phyloP scores from a whole-genome alignment of 768 basidiomycete species.

The Guyanaporus albipodus region DNA sequence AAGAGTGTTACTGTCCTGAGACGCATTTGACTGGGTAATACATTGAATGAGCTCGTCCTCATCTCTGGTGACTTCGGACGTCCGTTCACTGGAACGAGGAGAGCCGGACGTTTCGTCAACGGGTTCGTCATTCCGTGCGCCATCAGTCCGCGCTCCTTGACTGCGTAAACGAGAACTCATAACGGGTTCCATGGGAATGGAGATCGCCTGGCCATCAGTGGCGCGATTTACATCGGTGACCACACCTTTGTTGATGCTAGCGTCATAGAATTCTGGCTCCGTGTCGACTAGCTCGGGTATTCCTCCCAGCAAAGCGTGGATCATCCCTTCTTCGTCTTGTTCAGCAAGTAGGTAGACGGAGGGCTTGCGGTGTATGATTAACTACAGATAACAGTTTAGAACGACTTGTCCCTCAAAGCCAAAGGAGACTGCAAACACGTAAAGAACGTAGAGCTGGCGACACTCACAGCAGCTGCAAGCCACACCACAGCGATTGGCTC shows the following conservation, averaged over 20 bases:
- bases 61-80: background rate
- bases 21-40: background rate
- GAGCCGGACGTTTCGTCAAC: background rate
- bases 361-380: conserved; percentile 68
- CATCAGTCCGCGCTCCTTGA: background rate
- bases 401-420: background rate
- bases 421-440: background rate
- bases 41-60: background rate
- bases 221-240: background rate
- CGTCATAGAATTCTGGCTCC: conserved; percentile 1
- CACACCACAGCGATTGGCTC: conserved; percentile 82
- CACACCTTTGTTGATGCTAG: background rate
- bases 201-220: background rate
- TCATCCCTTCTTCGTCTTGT: conserved; percentile 78
- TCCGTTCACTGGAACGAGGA: background rate
- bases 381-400: conserved; percentile 39
- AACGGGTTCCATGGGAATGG: background rate
- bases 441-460: background rate
- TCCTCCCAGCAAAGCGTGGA: conserved; percentile 69
- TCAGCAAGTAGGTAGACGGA: conserved; percentile 58
- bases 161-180: background rate
- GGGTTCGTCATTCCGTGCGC: background rate
- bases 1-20: background rate
- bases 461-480: conserved; percentile 73
- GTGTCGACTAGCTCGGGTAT: conserved; percentile 47